Base-by-base conservation (phyloP, 164 flowering plant genomes). In the Cinnamomum chago region DNA sequence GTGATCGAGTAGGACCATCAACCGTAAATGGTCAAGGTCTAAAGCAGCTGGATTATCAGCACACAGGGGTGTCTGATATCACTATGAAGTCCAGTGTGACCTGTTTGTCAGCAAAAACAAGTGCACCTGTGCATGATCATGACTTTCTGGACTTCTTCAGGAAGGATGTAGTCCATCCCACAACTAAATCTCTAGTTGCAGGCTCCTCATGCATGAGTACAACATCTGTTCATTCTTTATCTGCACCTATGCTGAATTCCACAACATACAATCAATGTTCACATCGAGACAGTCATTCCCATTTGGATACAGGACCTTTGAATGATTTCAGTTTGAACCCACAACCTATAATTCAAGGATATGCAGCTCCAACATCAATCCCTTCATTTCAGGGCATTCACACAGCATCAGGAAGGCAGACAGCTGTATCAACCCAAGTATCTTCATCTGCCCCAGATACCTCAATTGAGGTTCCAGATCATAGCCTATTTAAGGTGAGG, bases 171-270 rank as follows among this genome's bases (percentile, higher is more conserved):
- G 79, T 72, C 75, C 89, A 90, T 15, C 91, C 92, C 30, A 76
- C 82, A 69, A 82, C 87, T 65, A 95, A 85, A 71, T 85, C 93
- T 72, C 85, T 96, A 20, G 86, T 78, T 75, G 87, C 75, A 60
- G 92, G 90, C 25, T 82, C 90, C 58, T 86, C 96, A n/a, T 88
- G 92, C 79, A 84, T 87, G 23, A 89, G 97, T 13, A 89, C 96
- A 23, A 88, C 88, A 4, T 84, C 88, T 12, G 84, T 91, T 27
- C 86, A 89, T 80, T 86, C 97, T 24, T 77, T 86, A 62, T 88
- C 97, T 67, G 96, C 92, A 55, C 94, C 98, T 58, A 84, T 86
- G 87, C 77, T 80, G 50, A 90, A 80, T 80, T 85, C 90, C 33
- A 88, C 88, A 10, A 88, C 97, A 3, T 81, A 83, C 75, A 81